phyloP scores from a whole-genome alignment of 371 early-diverging fungal genomes.

The Rhizopus sp. region DNA sequence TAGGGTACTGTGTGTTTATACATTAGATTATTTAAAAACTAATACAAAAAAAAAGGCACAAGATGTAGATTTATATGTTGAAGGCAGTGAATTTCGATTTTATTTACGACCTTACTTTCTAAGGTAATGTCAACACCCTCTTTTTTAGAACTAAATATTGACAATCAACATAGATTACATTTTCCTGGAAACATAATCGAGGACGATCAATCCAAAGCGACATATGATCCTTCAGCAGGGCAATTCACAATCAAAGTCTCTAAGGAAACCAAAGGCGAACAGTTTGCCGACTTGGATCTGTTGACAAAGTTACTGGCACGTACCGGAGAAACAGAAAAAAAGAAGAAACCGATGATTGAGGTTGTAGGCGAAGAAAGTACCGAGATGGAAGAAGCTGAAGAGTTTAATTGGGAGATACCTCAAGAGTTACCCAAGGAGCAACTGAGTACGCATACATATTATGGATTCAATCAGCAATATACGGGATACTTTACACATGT shows the following conservation, averaged over 20 bases:
- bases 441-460: constrained; percentile 23
- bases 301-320: constrained; percentile 79
- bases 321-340: constrained; percentile 48
- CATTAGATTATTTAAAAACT: not conserved
- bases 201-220: constrained; percentile 82
- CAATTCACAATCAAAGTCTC: constrained; percentile 73
- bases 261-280: constrained; percentile 78
- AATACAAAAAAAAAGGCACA: constrained; percentile 58
- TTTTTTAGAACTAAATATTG: constrained; percentile 20
- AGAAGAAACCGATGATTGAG: constrained; percentile 64
- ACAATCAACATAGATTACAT: constrained; percentile 61
- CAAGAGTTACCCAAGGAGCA: constrained; percentile 58
- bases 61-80: constrained; percentile 80
- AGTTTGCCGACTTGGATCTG: constrained; percentile 88
- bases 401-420: constrained; percentile 88
- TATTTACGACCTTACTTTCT: constrained; percentile 81
- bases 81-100: constrained; percentile 78
- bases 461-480: constrained; percentile 92
- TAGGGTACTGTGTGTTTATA: constrained; percentile 52
- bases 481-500: constrained; percentile 77
- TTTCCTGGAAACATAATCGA: constrained; percentile 85
- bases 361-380: constrained; percentile 53
- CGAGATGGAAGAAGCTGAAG: constrained; percentile 49
- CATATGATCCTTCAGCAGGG: constrained; percentile 81
- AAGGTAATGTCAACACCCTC: constrained; percentile 48